Evolutionary conservation across 352 stramenopile species (phyloP), one percentile per base, ranked within the genome.

Genomic region (Phytophthora pisi): DNA sequence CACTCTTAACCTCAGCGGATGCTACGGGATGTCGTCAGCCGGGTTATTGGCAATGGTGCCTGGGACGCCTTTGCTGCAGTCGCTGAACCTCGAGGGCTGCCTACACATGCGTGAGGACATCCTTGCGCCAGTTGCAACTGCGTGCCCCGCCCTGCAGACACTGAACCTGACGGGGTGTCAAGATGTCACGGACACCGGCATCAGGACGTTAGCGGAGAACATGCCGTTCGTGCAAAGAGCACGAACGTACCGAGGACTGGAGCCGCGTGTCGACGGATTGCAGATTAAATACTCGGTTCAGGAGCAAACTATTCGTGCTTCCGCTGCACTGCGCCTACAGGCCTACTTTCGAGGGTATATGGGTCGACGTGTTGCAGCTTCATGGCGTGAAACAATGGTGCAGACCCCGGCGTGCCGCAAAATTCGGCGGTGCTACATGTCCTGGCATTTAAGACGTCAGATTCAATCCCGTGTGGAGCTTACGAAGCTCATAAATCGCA

Each of bases 111-210:
- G 76, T 45, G 86, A 93, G 68, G 82, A 91, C 34, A 85, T 92
- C 36, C 69, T 95, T 2, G 85, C 74, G 3, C 74, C 73, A 8
- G 66, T 92, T 7, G 84, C 81, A 8, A 79, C 74, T 5, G 66
- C 66, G 24, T 92, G 85, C 9, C 57, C 86, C 11, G 71, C 81
- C 16, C 66, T 95, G 0, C 83, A 92, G 57, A 72, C 82, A 20
- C 75, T 95, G 10, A 91, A 92, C 38, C 50, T 95, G 34, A 86
- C 82, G 15, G 86, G 86, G 26, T 95, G 86, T 42, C 75, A 90
- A 54, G 81, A 95, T 38, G 91, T 95, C 60, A 92, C 86, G 3
- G 84, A 95, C 50, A 82, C 77, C 6, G 84, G 86, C 0, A 77
- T 95, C 34, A 57, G 51, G 18, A 93, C 86, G n/a, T 69, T 95